Conservation (phyloP, 495 filamentous ascomycete species). For the Aspergillus sparsus region DNA sequence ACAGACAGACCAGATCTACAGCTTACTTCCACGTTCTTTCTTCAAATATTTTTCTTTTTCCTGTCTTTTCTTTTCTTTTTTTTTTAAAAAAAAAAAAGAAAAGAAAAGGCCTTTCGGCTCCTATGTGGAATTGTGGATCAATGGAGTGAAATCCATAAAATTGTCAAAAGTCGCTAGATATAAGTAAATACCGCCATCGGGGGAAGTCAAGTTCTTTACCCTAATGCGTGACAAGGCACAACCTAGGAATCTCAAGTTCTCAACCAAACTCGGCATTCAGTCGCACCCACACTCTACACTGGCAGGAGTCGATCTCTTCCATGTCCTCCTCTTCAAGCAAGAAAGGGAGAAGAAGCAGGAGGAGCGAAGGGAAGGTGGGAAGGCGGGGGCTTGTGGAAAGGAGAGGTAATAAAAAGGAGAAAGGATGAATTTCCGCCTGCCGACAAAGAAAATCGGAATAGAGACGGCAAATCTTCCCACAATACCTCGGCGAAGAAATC, state of each 20-base stretch:
- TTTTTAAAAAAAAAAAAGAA: background rate
- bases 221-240: too few relatives aligned
- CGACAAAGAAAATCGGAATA: background rate
- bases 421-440: too few relatives aligned
- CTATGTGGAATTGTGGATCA: background rate
- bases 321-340: too few relatives aligned
- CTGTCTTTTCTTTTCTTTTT: background rate
- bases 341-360: too few relatives aligned
- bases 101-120: background rate
- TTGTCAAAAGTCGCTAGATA: background rate
- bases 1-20: background rate
- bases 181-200: too few relatives aligned
- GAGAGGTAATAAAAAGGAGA: background rate
- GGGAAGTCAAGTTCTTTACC: too few relatives aligned
- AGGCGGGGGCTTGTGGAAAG: too few relatives aligned
- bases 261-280: too few relatives aligned
- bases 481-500: background rate
- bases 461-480: constrained; percentile 4
- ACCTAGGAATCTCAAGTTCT: too few relatives aligned
- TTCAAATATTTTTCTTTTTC: background rate
- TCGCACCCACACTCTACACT: too few relatives aligned
- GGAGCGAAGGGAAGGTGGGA: too few relatives aligned
- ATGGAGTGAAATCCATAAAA: background rate
- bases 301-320: too few relatives aligned
- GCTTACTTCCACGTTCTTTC: constrained; percentile 3